Evolutionary conservation across 2,329 filamentous ascomycete species (phyloP), one percentile per base, ranked within the genome.

Genomic region (Venturia carpophila): DNA sequence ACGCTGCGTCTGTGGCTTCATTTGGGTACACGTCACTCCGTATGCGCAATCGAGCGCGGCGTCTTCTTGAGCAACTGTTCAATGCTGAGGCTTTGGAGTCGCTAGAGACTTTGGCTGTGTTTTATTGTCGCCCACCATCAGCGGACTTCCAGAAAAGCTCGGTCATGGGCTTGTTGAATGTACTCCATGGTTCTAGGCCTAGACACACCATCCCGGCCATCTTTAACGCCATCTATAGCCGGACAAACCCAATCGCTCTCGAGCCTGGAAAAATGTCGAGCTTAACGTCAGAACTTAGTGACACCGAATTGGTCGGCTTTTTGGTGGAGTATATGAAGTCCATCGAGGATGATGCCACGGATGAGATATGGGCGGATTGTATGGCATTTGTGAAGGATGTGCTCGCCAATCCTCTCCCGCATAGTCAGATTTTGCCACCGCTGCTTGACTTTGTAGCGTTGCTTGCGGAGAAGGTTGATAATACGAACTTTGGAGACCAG

Each of bases 341-440:
- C 0, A 81, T 97, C 15, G 94, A 99, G 72, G 94, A 99, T 71
- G 94, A 99, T 78, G 90, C 94, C 19, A 93, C 97, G 83, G 94
- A 99, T 71, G 94, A 99, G 76, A 96, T 99, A 61, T 99, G 94
- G 94, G 83, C 87, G 49, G 93, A 99, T 73, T 99, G 93, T 74
- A 91, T 92, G 71, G 85, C 88, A 0, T 99, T 99, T 75, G 76
- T 97, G 67, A 89, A 87, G 68, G 95, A 99, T 73, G 84, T 99
- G 37, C 81, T 99, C 37, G 87, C 88, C 30, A 99, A 99, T 72
- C 95, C 94, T 0, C 91, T 99, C 71, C 94, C 94, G 2, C 93
- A 99, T 77, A 84, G 94, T 65, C 92, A 97, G 72, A 93, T 92
- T 9, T 77, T 99, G 47, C 90, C 94, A 7, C 87, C 88, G 63